Evolutionary conservation across 2,329 filamentous ascomycete species (phyloP).

Genomic region (Alternaria metachromatica): DNA sequence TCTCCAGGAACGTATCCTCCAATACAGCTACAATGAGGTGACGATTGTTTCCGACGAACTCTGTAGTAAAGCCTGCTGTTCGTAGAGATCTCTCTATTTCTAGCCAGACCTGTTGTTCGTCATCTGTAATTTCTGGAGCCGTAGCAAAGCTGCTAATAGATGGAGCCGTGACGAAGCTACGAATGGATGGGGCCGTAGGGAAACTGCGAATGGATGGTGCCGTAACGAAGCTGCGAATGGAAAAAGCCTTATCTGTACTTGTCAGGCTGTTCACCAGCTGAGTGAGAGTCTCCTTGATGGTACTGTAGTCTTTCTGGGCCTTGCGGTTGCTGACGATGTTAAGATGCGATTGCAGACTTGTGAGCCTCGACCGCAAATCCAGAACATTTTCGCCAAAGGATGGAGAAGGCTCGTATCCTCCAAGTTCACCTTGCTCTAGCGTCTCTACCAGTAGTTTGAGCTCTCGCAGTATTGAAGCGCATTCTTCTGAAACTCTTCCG

Average conservation of each 20-base stretch:
- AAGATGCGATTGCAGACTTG: background rate
- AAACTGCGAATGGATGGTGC: too few species aligned
- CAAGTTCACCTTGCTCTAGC: background rate
- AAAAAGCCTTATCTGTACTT: background rate
- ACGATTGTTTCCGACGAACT: too few species aligned
- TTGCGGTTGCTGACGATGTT: background rate
- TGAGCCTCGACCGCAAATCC: background rate
- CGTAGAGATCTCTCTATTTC: too few species aligned
- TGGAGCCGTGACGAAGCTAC: too few species aligned
- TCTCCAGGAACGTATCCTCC: too few species aligned
- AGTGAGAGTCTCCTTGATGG: background rate
- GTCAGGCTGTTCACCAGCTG: background rate
- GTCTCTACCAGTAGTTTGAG: background rate
- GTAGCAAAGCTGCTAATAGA: too few species aligned
- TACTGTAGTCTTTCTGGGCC: fast-evolving
- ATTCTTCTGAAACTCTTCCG: background rate
- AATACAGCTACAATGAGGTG: too few species aligned
- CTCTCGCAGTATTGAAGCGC: background rate
- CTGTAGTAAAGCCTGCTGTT: too few species aligned
- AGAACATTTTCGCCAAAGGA: background rate
- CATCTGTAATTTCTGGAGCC: too few species aligned
- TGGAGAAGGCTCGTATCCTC: background rate
- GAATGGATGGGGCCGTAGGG: too few species aligned
- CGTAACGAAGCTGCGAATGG: background rate
- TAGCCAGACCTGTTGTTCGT: too few species aligned